Percentiles rank a stretch among this genome's conserved stretches.
Conservation (phyloP, 768 basidiomycete species). For the Boletus subcaerulescens region DNA sequence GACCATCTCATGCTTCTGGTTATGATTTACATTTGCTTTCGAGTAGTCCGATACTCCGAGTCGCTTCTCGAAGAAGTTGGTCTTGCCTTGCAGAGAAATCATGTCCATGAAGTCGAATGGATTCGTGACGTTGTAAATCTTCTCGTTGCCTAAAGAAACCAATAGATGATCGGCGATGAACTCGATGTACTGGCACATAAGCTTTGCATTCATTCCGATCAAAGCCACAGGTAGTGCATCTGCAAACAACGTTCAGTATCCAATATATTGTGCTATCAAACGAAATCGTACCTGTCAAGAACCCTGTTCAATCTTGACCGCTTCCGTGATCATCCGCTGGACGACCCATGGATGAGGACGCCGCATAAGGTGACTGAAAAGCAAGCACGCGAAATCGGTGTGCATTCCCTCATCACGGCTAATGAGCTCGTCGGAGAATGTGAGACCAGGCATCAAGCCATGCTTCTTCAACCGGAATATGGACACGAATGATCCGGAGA, state of each 20-base stretch:
- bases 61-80: slow-evolving; percentile 92
- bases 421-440: too few relatives aligned
- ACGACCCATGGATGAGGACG: slow-evolving; percentile 82
- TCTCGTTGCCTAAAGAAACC: slow-evolving; percentile 77
- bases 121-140: slow-evolving; percentile 71
- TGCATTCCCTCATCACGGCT: slow-evolving; percentile 48
- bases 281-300: slow-evolving; percentile 60
- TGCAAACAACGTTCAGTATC: slow-evolving; percentile 22
- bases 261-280: neutral
- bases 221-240: slow-evolving; percentile 82
- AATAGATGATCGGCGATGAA: slow-evolving; percentile 90
- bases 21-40: slow-evolving; percentile 56
- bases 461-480: slow-evolving; percentile 50
- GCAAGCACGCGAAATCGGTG: slow-evolving; percentile 91
- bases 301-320: slow-evolving; percentile 84
- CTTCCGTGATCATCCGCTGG: slow-evolving; percentile 68
- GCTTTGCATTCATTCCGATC: slow-evolving; percentile 86
- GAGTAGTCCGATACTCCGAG: slow-evolving; percentile 75
- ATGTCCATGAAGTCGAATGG: slow-evolving; percentile 95
- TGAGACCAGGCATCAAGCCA: too few relatives aligned
- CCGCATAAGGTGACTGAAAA: slow-evolving; percentile 78
- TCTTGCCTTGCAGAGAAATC: slow-evolving; percentile 94
- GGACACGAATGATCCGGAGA: slow-evolving; percentile 88
- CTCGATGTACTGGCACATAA: slow-evolving; percentile 91
- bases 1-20: slow-evolving; percentile 22